Evolutionary conservation across 2,329 filamentous ascomycete species (phyloP).

Genomic region (Nannizziopsis arthrosporioides): DNA sequence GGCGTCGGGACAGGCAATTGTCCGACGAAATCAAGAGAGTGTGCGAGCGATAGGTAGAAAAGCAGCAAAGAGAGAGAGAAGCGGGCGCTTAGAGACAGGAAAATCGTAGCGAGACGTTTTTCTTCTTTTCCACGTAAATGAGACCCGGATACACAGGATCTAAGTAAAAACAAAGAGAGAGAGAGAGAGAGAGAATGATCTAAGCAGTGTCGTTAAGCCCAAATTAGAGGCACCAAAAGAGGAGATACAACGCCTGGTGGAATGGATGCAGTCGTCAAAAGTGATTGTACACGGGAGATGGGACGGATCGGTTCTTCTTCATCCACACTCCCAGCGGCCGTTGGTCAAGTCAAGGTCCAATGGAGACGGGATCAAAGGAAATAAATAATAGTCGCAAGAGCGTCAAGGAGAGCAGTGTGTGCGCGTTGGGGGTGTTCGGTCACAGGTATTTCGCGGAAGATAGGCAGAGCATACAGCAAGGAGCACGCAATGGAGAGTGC

Average conservation of each 20-base stretch:
- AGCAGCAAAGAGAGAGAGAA: not conserved
- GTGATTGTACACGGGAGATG: conserved; percentile 3
- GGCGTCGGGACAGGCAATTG: not conserved
- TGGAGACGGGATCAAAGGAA: not conserved
- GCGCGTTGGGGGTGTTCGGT: not conserved
- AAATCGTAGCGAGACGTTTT: not conserved
- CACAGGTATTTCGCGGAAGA: no score
- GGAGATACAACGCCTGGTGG: not conserved
- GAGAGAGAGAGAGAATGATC: conserved; percentile 3
- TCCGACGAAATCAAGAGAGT: not conserved
- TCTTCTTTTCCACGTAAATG: not conserved
- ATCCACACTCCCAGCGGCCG: no score
- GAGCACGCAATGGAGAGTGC: not conserved
- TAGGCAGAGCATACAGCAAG: not conserved
- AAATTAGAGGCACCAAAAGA: not conserved
- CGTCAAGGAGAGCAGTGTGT: no score
- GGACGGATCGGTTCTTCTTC: not conserved
- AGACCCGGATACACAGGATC: not conserved
- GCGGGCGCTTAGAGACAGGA: not conserved
- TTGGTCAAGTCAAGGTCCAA: not conserved
- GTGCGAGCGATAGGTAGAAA: not conserved
- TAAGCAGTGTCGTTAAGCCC: conserved; percentile 1
- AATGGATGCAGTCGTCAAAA: conserved; percentile 4
- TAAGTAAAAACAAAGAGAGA: no score
- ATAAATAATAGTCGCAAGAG: no score